These are phyloP conservation scores for Populus deltoides DNA, from an alignment of 345 rosid genomes.

Conservation along the genomic window DNA sequence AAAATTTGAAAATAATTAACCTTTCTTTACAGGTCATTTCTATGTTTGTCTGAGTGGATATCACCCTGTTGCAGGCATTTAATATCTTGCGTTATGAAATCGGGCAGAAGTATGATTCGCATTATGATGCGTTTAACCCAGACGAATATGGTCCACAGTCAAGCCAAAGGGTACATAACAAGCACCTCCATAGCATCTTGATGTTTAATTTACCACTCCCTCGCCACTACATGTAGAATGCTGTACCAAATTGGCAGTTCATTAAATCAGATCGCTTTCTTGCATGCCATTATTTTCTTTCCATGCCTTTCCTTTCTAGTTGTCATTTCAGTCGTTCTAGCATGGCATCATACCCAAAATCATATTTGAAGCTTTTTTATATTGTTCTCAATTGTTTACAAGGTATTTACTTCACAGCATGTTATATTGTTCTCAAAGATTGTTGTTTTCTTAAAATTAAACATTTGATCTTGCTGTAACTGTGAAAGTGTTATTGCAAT, in stretches of 20 bases:
- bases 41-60: slow-evolving; percentile 16
- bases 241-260: background rate
- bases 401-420: background rate
- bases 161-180: slow-evolving; percentile 65
- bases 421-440: background rate
- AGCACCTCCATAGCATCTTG: background rate
- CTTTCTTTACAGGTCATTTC: slow-evolving; percentile 11
- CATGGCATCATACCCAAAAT: background rate
- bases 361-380: background rate
- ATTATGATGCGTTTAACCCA: slow-evolving; percentile 31
- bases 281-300: background rate
- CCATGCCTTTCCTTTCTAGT: background rate
- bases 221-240: background rate
- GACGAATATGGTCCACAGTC: slow-evolving; percentile 49
- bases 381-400: background rate
- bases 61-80: slow-evolving; percentile 31
- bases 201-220: background rate
- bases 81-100: slow-evolving; percentile 34
- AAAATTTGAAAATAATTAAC: background rate
- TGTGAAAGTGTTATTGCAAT: background rate
- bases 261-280: background rate
- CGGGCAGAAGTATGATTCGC: slow-evolving; percentile 36
- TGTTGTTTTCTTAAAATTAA: background rate
- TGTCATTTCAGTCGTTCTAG: background rate
- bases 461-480: background rate